A percentile compares a stretch with the other conserved stretches of the same genome.
phyloP scores from a whole-genome alignment of 169 alveolate species.

The Plasmodium malariae region DNA sequence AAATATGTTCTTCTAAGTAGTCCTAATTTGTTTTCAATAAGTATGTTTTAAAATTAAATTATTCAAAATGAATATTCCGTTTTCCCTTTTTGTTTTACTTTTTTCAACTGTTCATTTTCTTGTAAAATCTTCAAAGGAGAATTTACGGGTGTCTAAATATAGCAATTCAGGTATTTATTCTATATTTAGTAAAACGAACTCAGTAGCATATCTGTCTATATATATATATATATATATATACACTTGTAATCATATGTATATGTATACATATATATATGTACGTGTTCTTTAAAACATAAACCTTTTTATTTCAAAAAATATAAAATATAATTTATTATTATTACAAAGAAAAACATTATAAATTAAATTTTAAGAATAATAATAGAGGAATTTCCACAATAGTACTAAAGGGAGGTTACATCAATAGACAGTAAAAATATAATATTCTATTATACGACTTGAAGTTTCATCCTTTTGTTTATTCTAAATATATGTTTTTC shows the following conservation, averaged over 20 bases:
- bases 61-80: slow-evolving; percentile 45
- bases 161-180: slow-evolving; percentile 20
- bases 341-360: neutral
- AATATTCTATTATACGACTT: too few species aligned
- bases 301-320: neutral
- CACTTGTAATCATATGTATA: neutral
- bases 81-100: slow-evolving; percentile 23
- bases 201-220: neutral
- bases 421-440: slow-evolving; percentile 72
- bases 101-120: neutral
- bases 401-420: slow-evolving; percentile 69
- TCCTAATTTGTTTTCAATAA: neutral
- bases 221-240: neutral
- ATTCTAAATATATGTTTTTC: too few species aligned
- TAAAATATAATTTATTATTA: slow-evolving; percentile 12
- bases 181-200: neutral
- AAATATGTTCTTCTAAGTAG: neutral
- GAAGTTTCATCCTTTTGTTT: too few species aligned
- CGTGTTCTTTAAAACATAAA: neutral
- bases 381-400: slow-evolving; percentile 63
- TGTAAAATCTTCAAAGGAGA: slow-evolving; percentile 50
- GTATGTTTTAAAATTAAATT: slow-evolving; percentile 15
- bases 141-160: slow-evolving; percentile 56
- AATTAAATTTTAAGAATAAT: slow-evolving; percentile 21
- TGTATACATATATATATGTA: neutral